Base-by-base conservation (phyloP, 2,329 filamentous ascomycete species). In the Colletotrichum sp. region DNA sequence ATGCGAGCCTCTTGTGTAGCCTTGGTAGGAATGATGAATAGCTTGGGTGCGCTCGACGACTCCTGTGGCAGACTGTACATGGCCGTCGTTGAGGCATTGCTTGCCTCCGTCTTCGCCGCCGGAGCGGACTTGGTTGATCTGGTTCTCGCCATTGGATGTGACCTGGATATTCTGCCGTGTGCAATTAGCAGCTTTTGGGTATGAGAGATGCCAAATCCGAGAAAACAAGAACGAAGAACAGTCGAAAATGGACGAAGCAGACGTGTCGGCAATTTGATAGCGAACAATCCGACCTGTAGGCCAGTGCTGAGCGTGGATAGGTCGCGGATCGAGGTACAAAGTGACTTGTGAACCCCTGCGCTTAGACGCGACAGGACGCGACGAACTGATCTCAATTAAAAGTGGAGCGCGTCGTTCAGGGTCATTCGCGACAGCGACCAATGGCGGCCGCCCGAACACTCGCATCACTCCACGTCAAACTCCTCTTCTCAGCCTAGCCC, bases 1-100 rank as follows among this genome's bases (percentile, higher is more conserved):
- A 94, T 90, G 70, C 89, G 89, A 27, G 92, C 89, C 6, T 89
- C 86, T n/a, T 86, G 74, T 0, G 86, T 88, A 16, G 90, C 88
- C 77, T 86, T 85, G n/a, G 86, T 87, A 16, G 92, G 93, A 8
- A 94, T 84, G 73, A 94, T 87, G 81, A 94, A 92, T 64, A 94
- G 82, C 70, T 88, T 89, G 5, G 89, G 88, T 12, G 90, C 86
- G 55, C 86, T 89, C 28, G 83, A 78, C 13, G 82, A 81, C 63
- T 84, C 83, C 16, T 85, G 68, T 6, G 86, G 78, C 22, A 91
- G 82, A 4, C 80, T 80, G 79, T 89, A 87, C 79, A 83, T 85
- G 25, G 82, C 72, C 27, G 81, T 78, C 65, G 82, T 78, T 13
- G 83, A 79, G 5, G 81, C 68, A 25, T 81, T 78, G 44, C 39